Percentiles rank a stretch among this genome's conserved stretches.
Conservation (phyloP, 192 early-diverging fungal species). For the Mortierella claussenii region DNA sequence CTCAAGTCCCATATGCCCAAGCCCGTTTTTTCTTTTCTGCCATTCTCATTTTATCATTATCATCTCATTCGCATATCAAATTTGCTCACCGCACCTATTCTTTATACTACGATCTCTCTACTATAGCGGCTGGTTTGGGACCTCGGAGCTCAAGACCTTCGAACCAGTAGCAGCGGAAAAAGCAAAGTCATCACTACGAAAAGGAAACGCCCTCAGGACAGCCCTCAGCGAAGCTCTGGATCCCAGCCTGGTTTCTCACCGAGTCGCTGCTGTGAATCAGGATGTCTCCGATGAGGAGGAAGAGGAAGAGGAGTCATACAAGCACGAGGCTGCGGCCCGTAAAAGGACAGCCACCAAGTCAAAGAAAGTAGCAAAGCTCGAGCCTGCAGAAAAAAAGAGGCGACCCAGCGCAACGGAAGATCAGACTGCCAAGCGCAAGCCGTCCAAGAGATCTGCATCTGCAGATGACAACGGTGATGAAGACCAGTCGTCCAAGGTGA, state of each 20-base stretch:
- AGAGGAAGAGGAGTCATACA: constrained; percentile 23
- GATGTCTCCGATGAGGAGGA: constrained; percentile 27
- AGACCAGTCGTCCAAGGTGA: constrained; percentile 42
- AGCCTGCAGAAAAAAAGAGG: constrained; percentile 38
- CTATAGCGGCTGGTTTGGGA: constrained; percentile 55
- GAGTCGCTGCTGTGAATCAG: background rate
- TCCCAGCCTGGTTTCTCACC: constrained; percentile 21
- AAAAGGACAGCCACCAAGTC: constrained; percentile 31
- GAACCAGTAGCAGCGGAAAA: constrained; percentile 43
- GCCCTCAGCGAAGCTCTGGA: constrained; percentile 42
- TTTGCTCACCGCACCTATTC: too few relatives aligned
- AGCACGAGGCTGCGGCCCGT: constrained; percentile 5
- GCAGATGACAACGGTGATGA: constrained; percentile 36
- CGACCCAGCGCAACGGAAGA: constrained; percentile 20
- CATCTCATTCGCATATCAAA: too few relatives aligned
- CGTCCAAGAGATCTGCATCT: constrained; percentile 30
- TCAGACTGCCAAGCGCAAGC: constrained; percentile 27
- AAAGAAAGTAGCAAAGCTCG: constrained; percentile 30
- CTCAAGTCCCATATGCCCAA: constrained; percentile 5
- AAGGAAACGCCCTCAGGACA: constrained; percentile 26
- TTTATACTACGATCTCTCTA: background rate
- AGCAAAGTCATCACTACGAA: constrained; percentile 26
- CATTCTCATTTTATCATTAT: too few relatives aligned
- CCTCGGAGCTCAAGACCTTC: constrained; percentile 50
- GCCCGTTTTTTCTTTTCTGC: too few relatives aligned